phyloP scores from a whole-genome alignment of 2,329 filamentous ascomycete species.

The Chaetomium sp. region DNA sequence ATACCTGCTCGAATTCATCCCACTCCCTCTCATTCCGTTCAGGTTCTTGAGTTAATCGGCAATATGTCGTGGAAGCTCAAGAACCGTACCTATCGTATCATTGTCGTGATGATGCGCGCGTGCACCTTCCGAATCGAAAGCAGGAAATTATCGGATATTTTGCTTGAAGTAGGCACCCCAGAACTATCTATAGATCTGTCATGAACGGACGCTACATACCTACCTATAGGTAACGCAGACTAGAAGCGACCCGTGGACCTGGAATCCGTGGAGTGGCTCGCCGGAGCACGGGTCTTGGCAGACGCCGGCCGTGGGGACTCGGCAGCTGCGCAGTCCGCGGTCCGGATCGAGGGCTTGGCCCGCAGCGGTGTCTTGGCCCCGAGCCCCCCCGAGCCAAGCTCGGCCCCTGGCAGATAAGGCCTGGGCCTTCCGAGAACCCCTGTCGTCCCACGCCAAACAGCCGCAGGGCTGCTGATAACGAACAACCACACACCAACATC shows the following conservation, averaged over 20 bases:
- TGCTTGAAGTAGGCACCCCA: background rate
- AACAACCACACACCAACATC: constrained; percentile 5
- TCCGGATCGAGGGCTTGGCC: constrained; percentile 1
- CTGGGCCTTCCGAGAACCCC: constrained; percentile 8
- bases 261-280: background rate
- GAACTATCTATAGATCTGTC: too few species aligned
- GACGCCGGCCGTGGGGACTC: background rate
- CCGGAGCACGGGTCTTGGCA: constrained; percentile 10
- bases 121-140: background rate
- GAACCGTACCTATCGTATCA: background rate
- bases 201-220: background rate
- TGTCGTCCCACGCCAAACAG: constrained; percentile 12
- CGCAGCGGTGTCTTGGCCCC: constrained; percentile 17
- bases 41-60: background rate
- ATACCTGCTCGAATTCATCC: background rate
- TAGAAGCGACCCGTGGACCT: background rate
- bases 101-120: background rate
- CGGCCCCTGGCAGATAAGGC: constrained; percentile 10
- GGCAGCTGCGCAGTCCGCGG: constrained; percentile 6
- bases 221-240: background rate
- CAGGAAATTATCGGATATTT: background rate
- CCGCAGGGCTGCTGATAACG: constrained; percentile 7
- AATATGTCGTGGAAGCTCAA: background rate
- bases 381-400: constrained; percentile 8
- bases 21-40: background rate